phyloP scores from a whole-genome alignment of 768 basidiomycete genomes.

The Nidularia pulvinata region DNA sequence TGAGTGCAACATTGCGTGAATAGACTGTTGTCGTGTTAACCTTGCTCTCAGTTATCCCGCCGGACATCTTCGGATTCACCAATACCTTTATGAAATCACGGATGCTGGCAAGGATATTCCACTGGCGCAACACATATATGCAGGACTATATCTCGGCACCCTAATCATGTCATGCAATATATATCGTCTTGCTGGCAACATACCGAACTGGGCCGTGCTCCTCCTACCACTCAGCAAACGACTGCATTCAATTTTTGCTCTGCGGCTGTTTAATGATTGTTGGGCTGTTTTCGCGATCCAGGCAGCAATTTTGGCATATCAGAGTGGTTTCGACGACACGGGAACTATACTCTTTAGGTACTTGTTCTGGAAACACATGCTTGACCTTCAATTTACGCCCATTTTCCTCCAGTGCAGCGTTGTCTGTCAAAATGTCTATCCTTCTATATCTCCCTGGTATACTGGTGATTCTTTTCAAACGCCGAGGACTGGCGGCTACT shows the following conservation, averaged over 20 bases:
- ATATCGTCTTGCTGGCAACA: conserved; percentile 57
- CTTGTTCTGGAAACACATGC: conserved; percentile 11
- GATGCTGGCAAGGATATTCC: conserved; percentile 56
- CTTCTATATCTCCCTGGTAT: conserved; percentile 90
- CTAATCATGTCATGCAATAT: conserved; percentile 66
- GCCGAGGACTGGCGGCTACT: conserved; percentile 55
- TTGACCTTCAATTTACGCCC: conserved; percentile 3
- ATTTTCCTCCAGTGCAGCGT: conserved; percentile 52
- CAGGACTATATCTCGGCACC: conserved; percentile 66
- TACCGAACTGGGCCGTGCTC: conserved; percentile 74
- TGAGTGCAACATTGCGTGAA: conserved; percentile 31
- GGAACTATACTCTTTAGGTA: conserved; percentile 78
- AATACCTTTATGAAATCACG: conserved; percentile 64
- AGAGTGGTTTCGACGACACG: conserved; percentile 54
- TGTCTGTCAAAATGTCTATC: conserved; percentile 96
- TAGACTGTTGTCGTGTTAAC: not conserved
- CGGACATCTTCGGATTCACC: conserved; percentile 86
- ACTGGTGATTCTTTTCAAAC: conserved; percentile 79
- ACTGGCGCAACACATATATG: conserved; percentile 80
- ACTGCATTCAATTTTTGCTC: conserved; percentile 89
- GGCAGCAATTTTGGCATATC: conserved; percentile 66
- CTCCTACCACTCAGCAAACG: conserved; percentile 88
- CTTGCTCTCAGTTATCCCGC: conserved; percentile 79
- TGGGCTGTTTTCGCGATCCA: conserved; percentile 76
- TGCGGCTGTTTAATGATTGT: conserved; percentile 95